Evolutionary conservation across 1,139 yeast genomes (phyloP), one percentile per base, ranked within the genome.

Genomic region (Saccharomycopsis hybrid): DNA sequence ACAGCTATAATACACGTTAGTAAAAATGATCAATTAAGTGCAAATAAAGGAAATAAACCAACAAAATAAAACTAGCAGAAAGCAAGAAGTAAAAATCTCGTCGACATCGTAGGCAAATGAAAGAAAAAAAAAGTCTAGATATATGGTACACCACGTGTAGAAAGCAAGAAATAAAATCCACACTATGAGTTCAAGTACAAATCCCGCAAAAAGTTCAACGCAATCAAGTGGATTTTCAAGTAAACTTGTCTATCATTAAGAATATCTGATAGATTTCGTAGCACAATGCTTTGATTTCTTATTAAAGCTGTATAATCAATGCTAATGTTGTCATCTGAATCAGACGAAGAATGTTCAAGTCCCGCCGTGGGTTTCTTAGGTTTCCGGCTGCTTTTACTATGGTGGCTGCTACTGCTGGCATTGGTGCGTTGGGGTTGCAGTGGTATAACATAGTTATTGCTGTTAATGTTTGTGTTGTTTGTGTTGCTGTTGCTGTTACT

Each of bases 231-330:
- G 28, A 52, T 24, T 28, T 44, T 52, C 5, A 50, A 7, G 40
- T 52, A 52, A 13, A 52, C 47, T n/a, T 43, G 30, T n/a, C 38
- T 41, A 46, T 52, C 55, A 11, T 43, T 41, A 18, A 52, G 29
- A 9, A 52, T 47, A 32, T 52, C 54, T 24, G 39, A 32, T 24
- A 52, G 32, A 35, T 52, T 52, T 39, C 51, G 46, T 2, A 50
- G 47, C 11, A 18, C 25, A 3, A 52, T 41, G 2, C 28, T 44
- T 30, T 52, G 53, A 29, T 49, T 49, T n/a, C 49, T 46, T 4
- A 52, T 47, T 25, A 36, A 29, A 27, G 44, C 48, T 8, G 47
- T 30, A 24, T 37, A 44, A 44, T 48, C 47, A 13, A 28, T 5
- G 25, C 25, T 13, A 27, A 9, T 31, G 35, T 30, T 37, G 35